A percentile compares a stretch with the other conserved stretches of the same genome.
Evolutionary conservation across 2,329 filamentous ascomycete genomes (phyloP).

Genomic region (Metarhizium anisopliae): DNA sequence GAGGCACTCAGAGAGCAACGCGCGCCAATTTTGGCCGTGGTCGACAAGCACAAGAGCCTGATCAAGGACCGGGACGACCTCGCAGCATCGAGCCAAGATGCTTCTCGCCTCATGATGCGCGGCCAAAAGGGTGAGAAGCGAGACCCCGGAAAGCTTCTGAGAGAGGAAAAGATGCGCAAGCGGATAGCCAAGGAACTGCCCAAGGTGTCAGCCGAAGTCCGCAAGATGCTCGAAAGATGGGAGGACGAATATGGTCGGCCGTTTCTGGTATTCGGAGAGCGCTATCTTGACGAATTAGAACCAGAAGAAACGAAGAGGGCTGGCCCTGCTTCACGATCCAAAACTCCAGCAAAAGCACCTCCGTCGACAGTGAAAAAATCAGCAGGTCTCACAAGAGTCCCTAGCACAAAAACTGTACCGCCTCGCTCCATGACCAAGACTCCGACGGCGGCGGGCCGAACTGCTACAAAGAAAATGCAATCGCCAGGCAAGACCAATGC

Average conservation of each 20-base stretch:
- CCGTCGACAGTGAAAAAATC: constrained; percentile 34
- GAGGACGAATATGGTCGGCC: constrained; percentile 91
- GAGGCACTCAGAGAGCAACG: constrained; percentile 81
- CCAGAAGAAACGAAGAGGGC: constrained; percentile 48
- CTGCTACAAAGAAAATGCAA: constrained; percentile 19
- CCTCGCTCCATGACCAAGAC: constrained; percentile 43
- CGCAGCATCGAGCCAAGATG: constrained; percentile 85
- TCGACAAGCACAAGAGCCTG: constrained; percentile 76
- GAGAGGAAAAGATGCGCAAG: constrained; percentile 98
- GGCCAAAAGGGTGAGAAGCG: constrained; percentile 90
- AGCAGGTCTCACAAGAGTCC: constrained; percentile 15
- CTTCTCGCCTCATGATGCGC: constrained; percentile 83
- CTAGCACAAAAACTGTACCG: constrained; percentile 22
- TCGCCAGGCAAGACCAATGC: constrained; percentile 13
- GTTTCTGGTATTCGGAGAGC: constrained; percentile 86
- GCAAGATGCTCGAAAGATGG: constrained; percentile 73
- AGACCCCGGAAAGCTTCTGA: constrained; percentile 84
- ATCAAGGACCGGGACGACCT: constrained; percentile 83
- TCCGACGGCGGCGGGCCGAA: constrained; percentile 33
- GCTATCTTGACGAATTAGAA: constrained; percentile 81
- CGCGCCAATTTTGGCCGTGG: constrained; percentile 68
- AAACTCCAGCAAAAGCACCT: constrained; percentile 61
- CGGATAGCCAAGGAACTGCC: constrained; percentile 92
- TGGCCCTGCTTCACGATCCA: constrained; percentile 47
- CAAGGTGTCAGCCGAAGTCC: constrained; percentile 78